Conservation (phyloP, 768 basidiomycete species). For the Dacryopinax primogenitus region DNA sequence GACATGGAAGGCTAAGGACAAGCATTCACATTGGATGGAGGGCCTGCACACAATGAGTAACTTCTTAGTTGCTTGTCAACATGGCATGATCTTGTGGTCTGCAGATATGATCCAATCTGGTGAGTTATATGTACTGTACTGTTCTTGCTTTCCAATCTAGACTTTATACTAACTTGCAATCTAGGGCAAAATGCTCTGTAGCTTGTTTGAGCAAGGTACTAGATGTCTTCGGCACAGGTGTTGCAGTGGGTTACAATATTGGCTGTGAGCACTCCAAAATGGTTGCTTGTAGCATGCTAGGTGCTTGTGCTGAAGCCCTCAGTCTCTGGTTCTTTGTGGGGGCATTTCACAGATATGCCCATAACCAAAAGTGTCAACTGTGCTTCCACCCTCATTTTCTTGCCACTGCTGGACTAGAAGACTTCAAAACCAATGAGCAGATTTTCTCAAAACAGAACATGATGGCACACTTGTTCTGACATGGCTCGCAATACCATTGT, state of each 20-base stretch:
- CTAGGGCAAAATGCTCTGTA: background rate
- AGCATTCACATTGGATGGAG: constrained; percentile 25
- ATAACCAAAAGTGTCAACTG: constrained; percentile 4
- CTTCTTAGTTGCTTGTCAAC: background rate
- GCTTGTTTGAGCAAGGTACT: background rate
- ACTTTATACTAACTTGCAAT: background rate
- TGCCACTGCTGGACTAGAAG: background rate
- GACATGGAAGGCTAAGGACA: constrained; percentile 16
- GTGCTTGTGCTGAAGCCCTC: background rate
- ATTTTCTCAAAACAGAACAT: constrained; percentile 6
- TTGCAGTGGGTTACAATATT: constrained; percentile 1
- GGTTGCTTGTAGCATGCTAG: background rate
- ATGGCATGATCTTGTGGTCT: background rate
- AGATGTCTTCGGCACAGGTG: background rate
- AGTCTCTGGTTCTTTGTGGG: constrained; percentile 7
- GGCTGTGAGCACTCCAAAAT: background rate
- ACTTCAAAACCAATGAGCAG: background rate
- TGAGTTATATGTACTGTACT: background rate
- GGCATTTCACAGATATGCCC: background rate
- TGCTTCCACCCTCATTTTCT: background rate
- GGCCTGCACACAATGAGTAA: background rate
- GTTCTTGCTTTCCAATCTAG: background rate
- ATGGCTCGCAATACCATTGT: constrained; percentile 19
- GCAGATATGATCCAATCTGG: constrained; percentile 7
- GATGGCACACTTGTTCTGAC: constrained; percentile 12